Conservation (phyloP, 257 asterid species). For the Osmanthus fragrans region DNA sequence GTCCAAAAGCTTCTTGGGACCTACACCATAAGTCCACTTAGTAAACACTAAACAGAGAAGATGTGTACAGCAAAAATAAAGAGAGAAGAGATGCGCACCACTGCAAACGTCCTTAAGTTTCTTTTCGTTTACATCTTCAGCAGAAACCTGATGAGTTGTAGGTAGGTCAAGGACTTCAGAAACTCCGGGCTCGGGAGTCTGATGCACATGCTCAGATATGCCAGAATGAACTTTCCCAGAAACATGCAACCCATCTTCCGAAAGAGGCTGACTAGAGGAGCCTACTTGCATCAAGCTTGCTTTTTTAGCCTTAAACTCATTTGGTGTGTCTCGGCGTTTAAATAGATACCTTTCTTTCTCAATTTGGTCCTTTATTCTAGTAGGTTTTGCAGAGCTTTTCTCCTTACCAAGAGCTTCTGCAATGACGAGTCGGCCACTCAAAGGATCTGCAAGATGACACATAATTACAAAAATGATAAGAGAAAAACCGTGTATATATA, state of each 20-base stretch:
- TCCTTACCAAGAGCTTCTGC: conserved; percentile 52
- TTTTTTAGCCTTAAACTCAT: conserved; percentile 47
- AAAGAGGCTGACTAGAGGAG: conserved; percentile 29
- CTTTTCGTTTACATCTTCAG: not conserved
- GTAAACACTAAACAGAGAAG: conserved; percentile 12
- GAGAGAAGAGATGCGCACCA: not conserved
- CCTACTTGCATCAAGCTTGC: conserved; percentile 36
- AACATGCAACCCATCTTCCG: conserved; percentile 40
- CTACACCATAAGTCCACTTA: conserved; percentile 36
- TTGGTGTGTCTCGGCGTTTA: conserved; percentile 62
- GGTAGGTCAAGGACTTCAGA: conserved; percentile 40
- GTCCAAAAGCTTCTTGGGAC: conserved; percentile 33
- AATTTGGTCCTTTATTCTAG: conserved; percentile 43
- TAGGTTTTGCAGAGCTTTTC: conserved; percentile 28
- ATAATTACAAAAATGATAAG: not conserved
- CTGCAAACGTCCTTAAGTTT: not conserved
- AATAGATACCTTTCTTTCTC: conserved; percentile 60
- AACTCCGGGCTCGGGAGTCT: conserved; percentile 35
- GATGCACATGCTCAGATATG: conserved; percentile 29
- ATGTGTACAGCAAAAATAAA: not conserved
- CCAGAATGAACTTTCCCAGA: conserved; percentile 30
- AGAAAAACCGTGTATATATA: not conserved
- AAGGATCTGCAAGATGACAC: conserved; percentile 38
- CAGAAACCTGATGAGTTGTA: conserved; percentile 25
- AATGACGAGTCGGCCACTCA: conserved; percentile 51